These are phyloP conservation scores for Elaeagnus macrophylla DNA, from an alignment of 306 rosid species.

Conservation along the genomic window DNA sequence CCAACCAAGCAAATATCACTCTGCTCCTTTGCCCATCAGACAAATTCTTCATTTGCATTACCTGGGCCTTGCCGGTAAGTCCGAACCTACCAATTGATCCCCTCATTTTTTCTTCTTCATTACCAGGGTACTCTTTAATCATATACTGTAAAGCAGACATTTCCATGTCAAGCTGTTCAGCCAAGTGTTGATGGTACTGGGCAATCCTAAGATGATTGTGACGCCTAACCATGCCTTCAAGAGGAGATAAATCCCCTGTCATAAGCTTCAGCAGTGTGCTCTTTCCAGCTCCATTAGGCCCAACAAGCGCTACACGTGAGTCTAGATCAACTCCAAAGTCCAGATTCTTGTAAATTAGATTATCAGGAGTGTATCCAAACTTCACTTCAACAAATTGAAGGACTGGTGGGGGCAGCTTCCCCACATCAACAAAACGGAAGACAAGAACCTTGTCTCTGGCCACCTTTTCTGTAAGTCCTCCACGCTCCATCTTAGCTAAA, in stretches of 20 bases:
- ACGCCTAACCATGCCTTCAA: constrained; percentile 94
- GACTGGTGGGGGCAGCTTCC: constrained; percentile 97
- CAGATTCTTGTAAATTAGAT: constrained; percentile 73
- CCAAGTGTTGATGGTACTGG: constrained; percentile 88
- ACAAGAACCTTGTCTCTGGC: constrained; percentile 63
- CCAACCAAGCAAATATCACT: constrained; percentile 92
- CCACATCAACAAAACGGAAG: constrained; percentile 91
- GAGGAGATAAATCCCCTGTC: constrained; percentile 82
- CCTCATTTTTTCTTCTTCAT: constrained; percentile 96
- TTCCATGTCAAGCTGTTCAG: constrained; percentile 89
- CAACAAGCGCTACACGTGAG: constrained; percentile 88
- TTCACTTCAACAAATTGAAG: constrained; percentile 92
- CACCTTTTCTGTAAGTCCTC: constrained; percentile 95
- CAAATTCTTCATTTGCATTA: constrained; percentile 93
- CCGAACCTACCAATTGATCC: constrained; percentile 91
- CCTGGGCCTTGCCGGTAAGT: constrained; percentile 83
- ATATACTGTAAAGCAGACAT: constrained; percentile 72
- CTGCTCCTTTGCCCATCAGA: constrained; percentile 98
- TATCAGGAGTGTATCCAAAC: constrained; percentile 91
- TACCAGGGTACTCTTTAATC: constrained; percentile 88
- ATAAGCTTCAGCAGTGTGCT: constrained; percentile 92
- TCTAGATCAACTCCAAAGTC: constrained; percentile 96
- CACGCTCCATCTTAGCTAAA: constrained; percentile 94
- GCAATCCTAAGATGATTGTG: constrained; percentile 97
- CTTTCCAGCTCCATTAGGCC: constrained; percentile 99